These are phyloP conservation scores for Globisporangium irregulare DNA, from an alignment of 352 stramenopile genomes.

Conservation along the genomic window DNA sequence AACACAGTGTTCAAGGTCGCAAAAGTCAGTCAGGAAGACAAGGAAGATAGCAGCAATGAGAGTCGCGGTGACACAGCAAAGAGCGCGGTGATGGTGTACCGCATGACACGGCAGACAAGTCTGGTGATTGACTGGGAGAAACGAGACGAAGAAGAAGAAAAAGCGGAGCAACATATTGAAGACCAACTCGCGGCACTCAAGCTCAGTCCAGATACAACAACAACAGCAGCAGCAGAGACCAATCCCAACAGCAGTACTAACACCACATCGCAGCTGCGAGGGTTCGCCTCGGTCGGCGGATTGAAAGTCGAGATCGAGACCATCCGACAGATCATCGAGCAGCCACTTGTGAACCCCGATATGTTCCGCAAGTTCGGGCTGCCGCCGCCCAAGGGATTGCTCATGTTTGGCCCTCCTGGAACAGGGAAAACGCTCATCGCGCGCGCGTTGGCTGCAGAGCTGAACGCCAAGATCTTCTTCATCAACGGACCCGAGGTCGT, in stretches of 20 bases:
- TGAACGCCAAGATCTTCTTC: slow-evolving; percentile 91
- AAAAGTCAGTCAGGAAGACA: slow-evolving; percentile 19
- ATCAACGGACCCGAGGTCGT: slow-evolving; percentile 97
- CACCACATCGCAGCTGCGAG: slow-evolving; percentile 26
- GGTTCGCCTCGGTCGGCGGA: slow-evolving; percentile 80
- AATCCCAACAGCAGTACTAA: neutral
- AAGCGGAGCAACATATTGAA: neutral
- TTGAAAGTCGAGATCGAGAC: slow-evolving; percentile 91
- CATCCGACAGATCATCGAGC: slow-evolving; percentile 96
- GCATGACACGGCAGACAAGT: slow-evolving; percentile 5
- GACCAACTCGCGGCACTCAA: slow-evolving; percentile 9
- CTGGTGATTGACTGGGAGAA: slow-evolving; percentile 9
- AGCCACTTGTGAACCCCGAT: slow-evolving; percentile 92
- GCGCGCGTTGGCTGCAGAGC: slow-evolving; percentile 89
- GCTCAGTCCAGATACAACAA: neutral
- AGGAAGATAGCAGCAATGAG: neutral
- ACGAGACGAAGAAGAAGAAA: neutral
- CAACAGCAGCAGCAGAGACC: neutral
- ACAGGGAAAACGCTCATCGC: slow-evolving; percentile 97
- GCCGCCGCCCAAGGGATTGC: slow-evolving; percentile 92
- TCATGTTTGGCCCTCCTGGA: slow-evolving; percentile 94
- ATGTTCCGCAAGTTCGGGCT: slow-evolving; percentile 93
- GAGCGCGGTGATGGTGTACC: slow-evolving; percentile 3
- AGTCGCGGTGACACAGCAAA: neutral
- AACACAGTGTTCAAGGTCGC: slow-evolving; percentile 50